phyloP scores from a whole-genome alignment of 306 rosid genomes.

The Trichosanthes truncata region DNA sequence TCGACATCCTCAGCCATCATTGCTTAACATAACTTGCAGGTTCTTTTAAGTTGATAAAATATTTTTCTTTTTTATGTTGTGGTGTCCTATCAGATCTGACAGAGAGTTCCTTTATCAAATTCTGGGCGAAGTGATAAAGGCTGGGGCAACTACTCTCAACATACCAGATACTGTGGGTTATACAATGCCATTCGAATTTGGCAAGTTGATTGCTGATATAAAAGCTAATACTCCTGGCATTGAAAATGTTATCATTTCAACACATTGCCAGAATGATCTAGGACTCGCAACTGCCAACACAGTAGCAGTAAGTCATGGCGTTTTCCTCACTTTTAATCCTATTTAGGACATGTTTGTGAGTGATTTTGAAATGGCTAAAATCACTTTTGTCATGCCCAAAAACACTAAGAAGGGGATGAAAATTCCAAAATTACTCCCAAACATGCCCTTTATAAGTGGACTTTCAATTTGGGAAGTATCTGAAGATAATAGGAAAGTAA shows the following conservation, averaged over 20 bases:
- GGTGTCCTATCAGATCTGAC: conserved; percentile 53
- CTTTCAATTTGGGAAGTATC: not conserved
- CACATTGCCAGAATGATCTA: conserved; percentile 98
- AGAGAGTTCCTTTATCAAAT: conserved; percentile 76
- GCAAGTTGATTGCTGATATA: conserved; percentile 70
- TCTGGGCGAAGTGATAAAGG: conserved; percentile 85
- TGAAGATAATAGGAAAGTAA: not conserved
- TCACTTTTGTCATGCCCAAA: not conserved
- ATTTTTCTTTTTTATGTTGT: not conserved
- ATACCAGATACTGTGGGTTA: conserved; percentile 96
- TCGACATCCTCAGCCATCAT: not conserved
- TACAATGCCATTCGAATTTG: conserved; percentile 58
- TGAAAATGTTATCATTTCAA: conserved; percentile 79
- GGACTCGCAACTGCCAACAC: conserved; percentile 95
- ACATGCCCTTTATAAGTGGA: not conserved
- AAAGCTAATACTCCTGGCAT: conserved; percentile 85
- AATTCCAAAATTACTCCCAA: not conserved
- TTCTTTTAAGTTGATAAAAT: not conserved
- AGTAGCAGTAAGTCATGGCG: conserved; percentile 40
- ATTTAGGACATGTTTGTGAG: not conserved
- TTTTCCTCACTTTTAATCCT: not conserved
- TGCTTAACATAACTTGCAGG: not conserved
- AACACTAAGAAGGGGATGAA: not conserved
- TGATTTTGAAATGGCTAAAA: not conserved
- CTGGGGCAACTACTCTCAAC: conserved; percentile 94